Evolutionary conservation across 140 eudicot genomes (phyloP), one percentile per base, ranked within the genome.

Genomic region (Anethum foeniculum): DNA sequence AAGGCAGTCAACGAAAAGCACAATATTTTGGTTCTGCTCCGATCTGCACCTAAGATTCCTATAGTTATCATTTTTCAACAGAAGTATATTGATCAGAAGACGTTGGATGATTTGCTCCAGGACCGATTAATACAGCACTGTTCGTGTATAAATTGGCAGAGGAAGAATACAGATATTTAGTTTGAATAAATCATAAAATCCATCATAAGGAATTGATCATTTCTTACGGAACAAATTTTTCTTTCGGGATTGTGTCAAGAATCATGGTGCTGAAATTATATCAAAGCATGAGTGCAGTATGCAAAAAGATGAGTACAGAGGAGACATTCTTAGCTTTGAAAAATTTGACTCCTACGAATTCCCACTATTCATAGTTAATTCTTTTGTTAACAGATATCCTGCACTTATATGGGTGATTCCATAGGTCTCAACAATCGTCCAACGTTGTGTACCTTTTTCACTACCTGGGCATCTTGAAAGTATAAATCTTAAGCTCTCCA

Each of bases 401-500:
- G 94, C 98, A 76, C 98, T 94, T 69, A 94, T 62, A 80, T 94
- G 97, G 36, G 94, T 89, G 87, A 94, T 89, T 72, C 98, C 98
- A 79, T 77, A 94, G 69, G 89, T 86, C 71, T 92, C 91, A 54
- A 85, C 98, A 77, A 94, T 92, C 76, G 82, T 85, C 38, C 79
- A 65, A 85, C 98, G 92, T 77, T 94, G 98, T 58, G 98, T 94
- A 54, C 98, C 98, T 88, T 94, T 94, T 64, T 96, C 98, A 77
- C 93, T 92, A 80, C 97, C 98, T 54, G 98, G 69, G 38, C 98
- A 97, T 77, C 98, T 97, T 94, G 80, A 39, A 65, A 85, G 28
- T 65, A 82, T 71, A 82, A 38, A 21, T 47, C 80, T 71, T 38
- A 62, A 76, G 79, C 27, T 78, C 80, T 81, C 52, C 4, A 47